Percentiles rank a stretch among this genome's conserved stretches.
Conservation (phyloP, 108 stramenopile genomes). For the Stephanodiscus triporus region DNA sequence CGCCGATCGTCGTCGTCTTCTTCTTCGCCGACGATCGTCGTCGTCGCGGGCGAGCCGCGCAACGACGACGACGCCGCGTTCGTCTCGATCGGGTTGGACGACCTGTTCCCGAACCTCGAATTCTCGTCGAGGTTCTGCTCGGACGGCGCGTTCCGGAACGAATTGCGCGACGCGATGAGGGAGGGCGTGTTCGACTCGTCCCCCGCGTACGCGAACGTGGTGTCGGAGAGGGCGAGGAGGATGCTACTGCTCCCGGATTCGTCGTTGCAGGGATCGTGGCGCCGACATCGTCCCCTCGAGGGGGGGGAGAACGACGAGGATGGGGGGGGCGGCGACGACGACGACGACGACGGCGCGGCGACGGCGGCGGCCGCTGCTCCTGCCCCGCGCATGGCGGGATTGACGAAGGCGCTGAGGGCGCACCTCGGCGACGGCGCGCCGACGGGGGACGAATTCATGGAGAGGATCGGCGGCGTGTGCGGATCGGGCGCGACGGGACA, state of each 20-base stretch:
- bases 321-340: conserved; percentile 7
- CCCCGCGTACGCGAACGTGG: conserved; percentile 61
- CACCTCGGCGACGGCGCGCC: conserved; percentile 57
- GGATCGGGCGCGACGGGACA: conserved; percentile 67
- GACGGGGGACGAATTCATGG: conserved; percentile 74
- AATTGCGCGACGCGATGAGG: conserved; percentile 61
- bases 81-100: conserved; percentile 67
- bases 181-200: conserved; percentile 79
- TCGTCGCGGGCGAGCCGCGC: too few relatives aligned
- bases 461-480: conserved; percentile 63
- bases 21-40: background rate
- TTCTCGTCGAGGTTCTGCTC: conserved; percentile 50
- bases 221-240: conserved; percentile 66
- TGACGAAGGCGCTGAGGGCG: conserved; percentile 50
- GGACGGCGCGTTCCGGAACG: conserved; percentile 50
- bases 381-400: conserved; percentile 57
- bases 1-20: too few relatives aligned
- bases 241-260: conserved; percentile 74
- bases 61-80: too few relatives aligned
- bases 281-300: too few relatives aligned
- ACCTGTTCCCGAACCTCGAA: conserved; percentile 48
- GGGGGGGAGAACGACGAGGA: too few relatives aligned
- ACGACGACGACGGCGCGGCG: too few relatives aligned
- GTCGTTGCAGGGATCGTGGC: conserved; percentile 80
- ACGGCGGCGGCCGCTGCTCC: too few relatives aligned